Conservation (phyloP, 805 yeast species). For the Candida bentonensis region DNA sequence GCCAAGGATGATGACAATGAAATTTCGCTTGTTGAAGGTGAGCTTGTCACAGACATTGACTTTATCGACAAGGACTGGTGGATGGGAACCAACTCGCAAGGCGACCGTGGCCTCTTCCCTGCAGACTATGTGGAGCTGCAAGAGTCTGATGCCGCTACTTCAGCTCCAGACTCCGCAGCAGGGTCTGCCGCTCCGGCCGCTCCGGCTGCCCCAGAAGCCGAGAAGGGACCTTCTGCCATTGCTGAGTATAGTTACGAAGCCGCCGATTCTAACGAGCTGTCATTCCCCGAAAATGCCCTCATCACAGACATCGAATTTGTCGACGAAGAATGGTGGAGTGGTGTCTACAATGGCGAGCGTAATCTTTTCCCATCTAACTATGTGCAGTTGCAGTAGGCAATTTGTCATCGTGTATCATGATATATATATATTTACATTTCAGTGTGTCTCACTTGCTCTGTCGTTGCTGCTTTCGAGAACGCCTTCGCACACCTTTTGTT, state of each 20-base stretch:
- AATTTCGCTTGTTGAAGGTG: conserved; percentile 53
- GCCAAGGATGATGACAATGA: conserved; percentile 68
- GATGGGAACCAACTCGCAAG: conserved; percentile 65
- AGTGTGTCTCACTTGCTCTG: too few relatives aligned
- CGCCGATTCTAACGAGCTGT: conserved; percentile 81
- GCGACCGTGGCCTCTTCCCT: conserved; percentile 82
- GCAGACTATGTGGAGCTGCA: conserved; percentile 59
- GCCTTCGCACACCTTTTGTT: too few relatives aligned
- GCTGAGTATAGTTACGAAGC: conserved; percentile 79
- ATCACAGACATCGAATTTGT: conserved; percentile 76
- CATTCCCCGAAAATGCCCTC: conserved; percentile 69
- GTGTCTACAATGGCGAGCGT: conserved; percentile 60
- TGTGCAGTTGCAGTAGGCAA: conserved; percentile 26
- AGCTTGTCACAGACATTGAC: conserved; percentile 48
- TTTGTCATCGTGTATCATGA: background rate
- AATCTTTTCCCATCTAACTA: conserved; percentile 89
- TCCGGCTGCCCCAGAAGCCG: conserved; percentile 13
- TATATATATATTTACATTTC: too few relatives aligned
- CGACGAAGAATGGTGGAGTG: conserved; percentile 97
- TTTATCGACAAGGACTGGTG: conserved; percentile 76
- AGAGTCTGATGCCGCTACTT: conserved; percentile 19
- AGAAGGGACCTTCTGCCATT: conserved; percentile 33
- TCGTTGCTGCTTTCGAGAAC: too few relatives aligned
- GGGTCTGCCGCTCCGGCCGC: conserved; percentile 11
- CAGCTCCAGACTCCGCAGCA: too few relatives aligned